Evolutionary conservation across 176 grass and related monocot species (phyloP).

Genomic region (Dendrocalamus sinicus): DNA sequence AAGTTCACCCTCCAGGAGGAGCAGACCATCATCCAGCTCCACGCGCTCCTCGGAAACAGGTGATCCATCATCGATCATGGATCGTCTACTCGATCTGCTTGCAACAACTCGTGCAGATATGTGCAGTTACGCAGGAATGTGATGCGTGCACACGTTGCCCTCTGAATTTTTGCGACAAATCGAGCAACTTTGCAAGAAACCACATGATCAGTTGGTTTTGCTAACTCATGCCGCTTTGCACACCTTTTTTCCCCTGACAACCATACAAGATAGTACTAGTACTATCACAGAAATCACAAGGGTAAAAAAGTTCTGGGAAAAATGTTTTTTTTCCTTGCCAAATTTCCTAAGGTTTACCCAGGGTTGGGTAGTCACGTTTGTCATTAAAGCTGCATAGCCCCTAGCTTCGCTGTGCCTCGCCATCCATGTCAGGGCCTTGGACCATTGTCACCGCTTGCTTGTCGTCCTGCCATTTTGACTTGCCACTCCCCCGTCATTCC

Average conservation of each 20-base stretch:
- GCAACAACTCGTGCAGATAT: not conserved
- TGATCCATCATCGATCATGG: constrained; percentile 6
- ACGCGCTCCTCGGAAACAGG: constrained; percentile 82
- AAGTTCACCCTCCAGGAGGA: constrained; percentile 80
- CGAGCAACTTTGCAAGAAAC: not conserved
- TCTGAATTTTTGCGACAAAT: not conserved
- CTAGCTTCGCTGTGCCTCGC: constrained; percentile 29
- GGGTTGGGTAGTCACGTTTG: constrained; percentile 42
- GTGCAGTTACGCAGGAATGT: not conserved
- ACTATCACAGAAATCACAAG: too few species aligned
- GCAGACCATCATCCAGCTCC: constrained; percentile 82
- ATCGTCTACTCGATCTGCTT: not conserved
- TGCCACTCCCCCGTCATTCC: not conserved
- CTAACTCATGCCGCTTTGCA: not conserved
- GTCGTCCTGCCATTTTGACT: constrained; percentile 47
- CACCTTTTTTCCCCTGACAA: not conserved
- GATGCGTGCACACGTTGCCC: not conserved
- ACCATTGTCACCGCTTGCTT: constrained; percentile 44
- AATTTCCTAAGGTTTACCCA: not conserved
- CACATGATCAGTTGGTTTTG: not conserved
- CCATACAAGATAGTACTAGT: too few species aligned
- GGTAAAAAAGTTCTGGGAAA: too few species aligned
- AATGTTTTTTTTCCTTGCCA: not conserved
- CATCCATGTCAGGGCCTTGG: constrained; percentile 41
- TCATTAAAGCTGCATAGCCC: constrained; percentile 37